Conservation (phyloP, 352 stramenopile species). For the Phytophthora agathidicida region DNA sequence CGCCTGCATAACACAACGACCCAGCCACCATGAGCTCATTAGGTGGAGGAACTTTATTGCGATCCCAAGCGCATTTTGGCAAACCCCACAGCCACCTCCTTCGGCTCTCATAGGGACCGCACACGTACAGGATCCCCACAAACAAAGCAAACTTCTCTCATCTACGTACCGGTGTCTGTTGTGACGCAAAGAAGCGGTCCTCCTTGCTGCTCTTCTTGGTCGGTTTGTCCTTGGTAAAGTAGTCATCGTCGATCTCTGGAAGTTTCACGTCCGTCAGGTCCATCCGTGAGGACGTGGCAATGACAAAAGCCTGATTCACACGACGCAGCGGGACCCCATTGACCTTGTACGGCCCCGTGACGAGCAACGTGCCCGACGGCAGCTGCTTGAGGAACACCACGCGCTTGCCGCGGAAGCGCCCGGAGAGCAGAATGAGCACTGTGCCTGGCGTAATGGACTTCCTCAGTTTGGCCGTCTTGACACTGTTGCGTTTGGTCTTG, state of each 20-base stretch:
- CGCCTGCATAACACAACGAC: slow-evolving; percentile 30
- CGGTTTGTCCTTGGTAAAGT: slow-evolving; percentile 91
- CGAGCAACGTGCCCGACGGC: slow-evolving; percentile 95
- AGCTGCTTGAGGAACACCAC: slow-evolving; percentile 99
- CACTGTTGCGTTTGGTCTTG: slow-evolving; percentile 73
- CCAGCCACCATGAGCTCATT: slow-evolving; percentile 18
- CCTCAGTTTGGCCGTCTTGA: slow-evolving; percentile 94
- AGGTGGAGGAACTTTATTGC: slow-evolving; percentile 50
- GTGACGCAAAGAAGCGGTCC: slow-evolving; percentile 89
- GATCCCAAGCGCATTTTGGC: slow-evolving; percentile 74
- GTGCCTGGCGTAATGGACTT: slow-evolving; percentile 96
- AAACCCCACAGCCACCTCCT: slow-evolving; percentile 8
- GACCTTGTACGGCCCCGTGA: slow-evolving; percentile 98
- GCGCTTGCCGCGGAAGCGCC: slow-evolving; percentile 97
- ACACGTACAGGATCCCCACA: slow-evolving; percentile 16
- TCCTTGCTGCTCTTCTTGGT: slow-evolving; percentile 83
- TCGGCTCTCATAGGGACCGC: slow-evolving; percentile 21
- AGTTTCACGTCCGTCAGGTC: slow-evolving; percentile 93
- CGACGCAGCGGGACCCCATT: slow-evolving; percentile 98
- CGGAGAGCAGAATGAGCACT: slow-evolving; percentile 97
- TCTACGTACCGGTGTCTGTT: slow-evolving; percentile 46
- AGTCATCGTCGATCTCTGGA: slow-evolving; percentile 91
- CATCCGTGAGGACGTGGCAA: slow-evolving; percentile 98
- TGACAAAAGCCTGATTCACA: slow-evolving; percentile 99
- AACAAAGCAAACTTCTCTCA: neutral